phyloP scores from a whole-genome alignment of 208 protist genomes.

The Crithidia acanthocephali region DNA sequence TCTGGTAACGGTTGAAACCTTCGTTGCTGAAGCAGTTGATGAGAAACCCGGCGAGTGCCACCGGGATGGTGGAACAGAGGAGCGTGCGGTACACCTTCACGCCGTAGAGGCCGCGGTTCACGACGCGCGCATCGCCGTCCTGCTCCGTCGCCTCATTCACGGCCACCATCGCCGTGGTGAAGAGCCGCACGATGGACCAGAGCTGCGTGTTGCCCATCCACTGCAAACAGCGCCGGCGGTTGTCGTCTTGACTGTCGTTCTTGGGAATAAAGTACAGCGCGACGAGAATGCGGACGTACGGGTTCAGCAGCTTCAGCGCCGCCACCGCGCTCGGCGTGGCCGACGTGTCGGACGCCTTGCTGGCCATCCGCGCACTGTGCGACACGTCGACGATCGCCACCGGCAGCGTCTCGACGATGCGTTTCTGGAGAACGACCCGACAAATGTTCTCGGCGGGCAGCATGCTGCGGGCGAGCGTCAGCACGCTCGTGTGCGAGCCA shows the following conservation, averaged over 20 bases:
- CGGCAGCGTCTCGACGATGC: constrained; percentile 20
- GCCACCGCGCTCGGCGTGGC: constrained; percentile 11
- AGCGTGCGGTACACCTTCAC: constrained; percentile 52
- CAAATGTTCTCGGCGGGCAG: constrained; percentile 53
- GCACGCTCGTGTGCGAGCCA: constrained; percentile 51
- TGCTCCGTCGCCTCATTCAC: constrained; percentile 28
- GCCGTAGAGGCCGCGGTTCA: constrained; percentile 48
- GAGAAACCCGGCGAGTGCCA: constrained; percentile 55
- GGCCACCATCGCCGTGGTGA: constrained; percentile 30
- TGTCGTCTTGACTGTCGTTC: constrained; percentile 54
- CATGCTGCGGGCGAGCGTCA: constrained; percentile 61
- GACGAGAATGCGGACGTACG: constrained; percentile 66
- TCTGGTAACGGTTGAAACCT: constrained; percentile 41
- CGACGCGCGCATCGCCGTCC: constrained; percentile 19
- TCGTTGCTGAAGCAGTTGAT: constrained; percentile 62
- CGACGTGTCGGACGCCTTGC: not conserved
- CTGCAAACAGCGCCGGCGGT: constrained; percentile 39
- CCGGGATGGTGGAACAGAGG: constrained; percentile 52
- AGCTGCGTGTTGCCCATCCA: constrained; percentile 59
- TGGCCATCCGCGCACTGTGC: not conserved
- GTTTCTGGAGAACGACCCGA: constrained; percentile 26
- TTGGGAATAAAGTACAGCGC: constrained; percentile 63
- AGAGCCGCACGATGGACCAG: constrained; percentile 55
- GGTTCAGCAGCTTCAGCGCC: constrained; percentile 57
- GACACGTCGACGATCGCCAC: constrained; percentile 8